Evolutionary conservation across 2,329 filamentous ascomycete genomes (phyloP), one percentile per base, ranked within the genome.

Genomic region (Sclerotinia spermophila): DNA sequence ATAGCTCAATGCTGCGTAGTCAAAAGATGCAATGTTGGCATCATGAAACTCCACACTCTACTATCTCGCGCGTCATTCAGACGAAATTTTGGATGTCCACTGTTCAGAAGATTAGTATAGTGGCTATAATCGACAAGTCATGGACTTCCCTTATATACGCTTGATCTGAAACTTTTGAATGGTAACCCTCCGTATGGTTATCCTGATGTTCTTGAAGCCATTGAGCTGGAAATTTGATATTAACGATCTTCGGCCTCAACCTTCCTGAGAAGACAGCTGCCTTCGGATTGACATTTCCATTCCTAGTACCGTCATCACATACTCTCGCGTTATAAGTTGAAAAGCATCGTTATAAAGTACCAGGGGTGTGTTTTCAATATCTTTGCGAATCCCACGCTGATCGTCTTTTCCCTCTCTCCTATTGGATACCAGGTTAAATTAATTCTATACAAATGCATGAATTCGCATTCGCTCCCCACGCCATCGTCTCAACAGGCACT

Each of bases 1-100:
- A 68, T 74, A 69, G 56, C 59, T 68, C 62, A 74, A 69, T 27
- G 73, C 65, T 6, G 71, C 62, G 42, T 74, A 74, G 45, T 42
- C 73, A 27, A 45, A 35, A 53, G 70, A 73, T 60, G 24, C 19
- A 56, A 55, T 48, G 24, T 59, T 71, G 40, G 56, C 27, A n/a
- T 71, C 17, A 45, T 5, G n/a, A 33, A 62, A 62, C 24, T 71
- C 55, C 40, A 45, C 48, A 30, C 30, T 64, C 35, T n/a, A 58
- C 48, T 38, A 21, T 70, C 68, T 13, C 38, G 61, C 10, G 70
- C 67, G 59, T 72, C 71, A 51, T 70, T 30, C 17, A 70, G 42
- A 30, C 71, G 59, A 10, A 62, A 62, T 7, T 30, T 42, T 45
- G 60, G 38, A 13, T 3, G 27, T 10, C n/a, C 40, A 30, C 60